Conservation (phyloP, 1,284 basidiomycete genomes). For the Ceratobasidium sp. region DNA sequence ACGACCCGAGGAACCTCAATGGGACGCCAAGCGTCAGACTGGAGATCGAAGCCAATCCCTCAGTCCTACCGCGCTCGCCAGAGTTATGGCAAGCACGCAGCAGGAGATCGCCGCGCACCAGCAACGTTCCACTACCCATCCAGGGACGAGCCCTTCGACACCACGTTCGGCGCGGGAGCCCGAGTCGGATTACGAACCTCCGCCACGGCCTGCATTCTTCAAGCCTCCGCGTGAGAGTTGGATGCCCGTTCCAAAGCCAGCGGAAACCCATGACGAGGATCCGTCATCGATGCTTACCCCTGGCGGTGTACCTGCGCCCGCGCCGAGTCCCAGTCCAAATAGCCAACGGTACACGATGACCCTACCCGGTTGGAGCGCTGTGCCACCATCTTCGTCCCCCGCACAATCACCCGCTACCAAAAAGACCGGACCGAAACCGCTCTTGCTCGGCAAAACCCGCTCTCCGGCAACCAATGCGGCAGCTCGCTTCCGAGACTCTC, state of each 20-base stretch:
- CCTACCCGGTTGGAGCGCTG: slow-evolving; percentile 42
- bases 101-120: not conserved
- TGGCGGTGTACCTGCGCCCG: slow-evolving; percentile 3
- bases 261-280: slow-evolving; percentile 19
- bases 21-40: slow-evolving; percentile 15
- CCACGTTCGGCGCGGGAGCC: slow-evolving; percentile 31
- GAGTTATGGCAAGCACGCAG: slow-evolving; percentile 32
- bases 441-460: slow-evolving; percentile 47
- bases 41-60: slow-evolving; percentile 40
- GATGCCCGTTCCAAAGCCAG: slow-evolving; percentile 26
- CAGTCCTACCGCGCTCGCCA: slow-evolving; percentile 34
- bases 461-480: slow-evolving; percentile 28
- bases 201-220: slow-evolving; percentile 38
- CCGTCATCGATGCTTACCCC: slow-evolving; percentile 15
- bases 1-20: slow-evolving; percentile 12
- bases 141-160: not conserved
- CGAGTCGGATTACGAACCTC: slow-evolving; percentile 34
- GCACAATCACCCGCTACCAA: slow-evolving; percentile 31
- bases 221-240: slow-evolving; percentile 39
- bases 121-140: slow-evolving; percentile 14
- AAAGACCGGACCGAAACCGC: slow-evolving; percentile 46
- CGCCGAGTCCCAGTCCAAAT: slow-evolving; percentile 15
- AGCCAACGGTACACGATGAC: slow-evolving; percentile 47
- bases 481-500: slow-evolving; percentile 41
- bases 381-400: slow-evolving; percentile 34